Evolutionary conservation across 306 rosid species (phyloP), one percentile per base, ranked within the genome.

Genomic region (Hippophae rhamnoides): DNA sequence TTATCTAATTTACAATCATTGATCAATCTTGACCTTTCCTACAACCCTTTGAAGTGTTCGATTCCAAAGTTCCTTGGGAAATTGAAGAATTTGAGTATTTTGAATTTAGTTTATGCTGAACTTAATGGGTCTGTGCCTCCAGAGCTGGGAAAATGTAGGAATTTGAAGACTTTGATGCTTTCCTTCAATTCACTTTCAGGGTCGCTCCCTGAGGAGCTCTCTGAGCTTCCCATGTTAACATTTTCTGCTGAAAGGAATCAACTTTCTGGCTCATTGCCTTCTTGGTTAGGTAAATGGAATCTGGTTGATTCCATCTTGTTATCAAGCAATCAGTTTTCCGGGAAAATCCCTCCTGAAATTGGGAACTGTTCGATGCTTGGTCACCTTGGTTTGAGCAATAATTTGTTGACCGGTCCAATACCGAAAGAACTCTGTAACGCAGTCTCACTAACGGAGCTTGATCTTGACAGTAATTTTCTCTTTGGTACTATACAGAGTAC

Each of bases 211-310:
- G 80, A 80, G 72, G 89, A 89, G 81, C 97, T 93, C 56, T 82
- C 94, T 48, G 69, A 80, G 75, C 86, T 93, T 23, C 89, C 81
- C 8, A 58, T 86, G 52, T 62, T 72, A 61, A 72, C 95, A 5
- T 89, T 93, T 56, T 78, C 95, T n/a, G 94, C 84, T 11, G 97
- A 88, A 45, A 81, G 71, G 80, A 93, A 93, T 69, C 82, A 78
- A 75, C 85, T 93, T 59, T 85, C 85, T 12, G 99, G 99, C 27
- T 44, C 74, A 48, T 62, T 93, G 74, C 97, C 99, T 59, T 55
- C 82, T 62, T 93, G 99, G 99, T 74, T 93, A 13, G 97, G 97
- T 7, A 84, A 75, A 38, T 93, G 93, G 97, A 69, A 52, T 23
- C 66, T 50, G 54, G 72, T 82, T 8, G 71, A 72, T 7, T 71